Evolutionary conservation across 495 filamentous ascomycete genomes (phyloP).

Genomic region (Aspergillus egyptiacus): DNA sequence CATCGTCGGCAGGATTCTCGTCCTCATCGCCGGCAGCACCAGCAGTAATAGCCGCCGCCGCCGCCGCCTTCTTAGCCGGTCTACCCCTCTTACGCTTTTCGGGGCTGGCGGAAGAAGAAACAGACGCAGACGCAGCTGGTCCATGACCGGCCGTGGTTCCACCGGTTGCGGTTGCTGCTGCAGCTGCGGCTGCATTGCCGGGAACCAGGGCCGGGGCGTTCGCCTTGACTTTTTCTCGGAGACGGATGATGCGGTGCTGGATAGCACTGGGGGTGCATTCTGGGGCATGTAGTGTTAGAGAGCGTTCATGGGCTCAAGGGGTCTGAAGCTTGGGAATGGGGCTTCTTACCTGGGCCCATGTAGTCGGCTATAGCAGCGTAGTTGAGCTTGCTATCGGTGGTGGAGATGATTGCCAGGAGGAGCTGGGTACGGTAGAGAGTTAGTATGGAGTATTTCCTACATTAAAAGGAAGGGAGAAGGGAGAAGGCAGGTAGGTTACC

Average conservation of each 20-base stretch:
- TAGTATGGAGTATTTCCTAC: background rate
- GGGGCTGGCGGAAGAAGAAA: background rate
- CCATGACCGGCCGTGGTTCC: background rate
- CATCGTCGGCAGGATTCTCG: background rate
- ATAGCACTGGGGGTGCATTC: constrained; percentile 28
- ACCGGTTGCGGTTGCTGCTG: too few species aligned
- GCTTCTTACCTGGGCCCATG: constrained; percentile 21
- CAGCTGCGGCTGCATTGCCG: background rate
- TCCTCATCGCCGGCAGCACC: background rate
- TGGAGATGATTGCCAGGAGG: constrained; percentile 23
- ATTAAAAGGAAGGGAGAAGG: background rate
- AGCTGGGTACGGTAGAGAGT: constrained; percentile 17
- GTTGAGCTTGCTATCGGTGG: constrained; percentile 19
- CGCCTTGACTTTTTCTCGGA: constrained; percentile 17
- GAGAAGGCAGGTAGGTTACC: constrained; percentile 11
- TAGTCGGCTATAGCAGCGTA: constrained; percentile 18
- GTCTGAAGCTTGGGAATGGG: background rate
- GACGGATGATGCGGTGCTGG: constrained; percentile 23
- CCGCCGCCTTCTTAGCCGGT: background rate
- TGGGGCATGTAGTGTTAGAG: too few species aligned
- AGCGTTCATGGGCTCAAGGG: too few species aligned
- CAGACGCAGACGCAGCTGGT: background rate
- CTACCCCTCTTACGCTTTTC: constrained; percentile 1
- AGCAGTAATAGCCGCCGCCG: too few species aligned
- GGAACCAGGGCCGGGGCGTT: background rate